Evolutionary conservation across 805 yeast genomes (phyloP).

Genomic region (Myxozyma neotropica): DNA sequence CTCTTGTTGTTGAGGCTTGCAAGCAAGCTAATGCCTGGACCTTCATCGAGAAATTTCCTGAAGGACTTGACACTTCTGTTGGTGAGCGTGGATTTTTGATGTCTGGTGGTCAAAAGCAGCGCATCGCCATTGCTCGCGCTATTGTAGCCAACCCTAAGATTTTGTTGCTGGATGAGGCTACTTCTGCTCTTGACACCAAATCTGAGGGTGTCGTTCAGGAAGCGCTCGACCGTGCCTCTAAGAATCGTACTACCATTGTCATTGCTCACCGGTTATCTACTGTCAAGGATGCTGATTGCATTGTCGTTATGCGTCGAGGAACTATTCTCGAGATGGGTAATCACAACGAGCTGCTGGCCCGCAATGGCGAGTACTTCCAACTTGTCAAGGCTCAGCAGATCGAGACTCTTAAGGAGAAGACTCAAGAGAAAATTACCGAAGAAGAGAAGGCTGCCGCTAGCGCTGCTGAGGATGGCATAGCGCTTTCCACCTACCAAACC

Average conservation of each 20-base stretch:
- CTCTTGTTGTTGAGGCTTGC: constrained; percentile 49
- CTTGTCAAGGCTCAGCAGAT: constrained; percentile 41
- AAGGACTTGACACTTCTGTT: constrained; percentile 52
- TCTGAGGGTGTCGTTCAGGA: constrained; percentile 62
- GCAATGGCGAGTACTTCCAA: constrained; percentile 36
- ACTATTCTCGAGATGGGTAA: constrained; percentile 49
- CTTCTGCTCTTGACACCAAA: constrained; percentile 65
- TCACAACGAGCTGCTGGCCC: constrained; percentile 40
- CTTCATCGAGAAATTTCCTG: constrained; percentile 56
- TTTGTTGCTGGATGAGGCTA: constrained; percentile 65
- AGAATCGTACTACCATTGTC: constrained; percentile 50
- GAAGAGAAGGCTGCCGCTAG: constrained; percentile 18
- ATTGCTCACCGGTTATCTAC: constrained; percentile 58
- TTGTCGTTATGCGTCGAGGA: constrained; percentile 50
- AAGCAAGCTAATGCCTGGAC: constrained; percentile 55
- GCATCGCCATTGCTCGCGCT: constrained; percentile 66
- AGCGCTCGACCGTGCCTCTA: constrained; percentile 48
- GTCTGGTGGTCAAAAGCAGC: constrained; percentile 71
- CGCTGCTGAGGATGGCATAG: constrained; percentile 12
- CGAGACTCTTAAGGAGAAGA: constrained; percentile 26
- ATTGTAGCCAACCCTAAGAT: constrained; percentile 57
- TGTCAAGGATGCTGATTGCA: constrained; percentile 52
- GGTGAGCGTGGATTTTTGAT: constrained; percentile 63
- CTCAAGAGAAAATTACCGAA: constrained; percentile 22
- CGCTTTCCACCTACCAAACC: constrained; percentile 13